Conservation (phyloP, 2,329 filamentous ascomycete species). For the Fusarium cicatricum region DNA sequence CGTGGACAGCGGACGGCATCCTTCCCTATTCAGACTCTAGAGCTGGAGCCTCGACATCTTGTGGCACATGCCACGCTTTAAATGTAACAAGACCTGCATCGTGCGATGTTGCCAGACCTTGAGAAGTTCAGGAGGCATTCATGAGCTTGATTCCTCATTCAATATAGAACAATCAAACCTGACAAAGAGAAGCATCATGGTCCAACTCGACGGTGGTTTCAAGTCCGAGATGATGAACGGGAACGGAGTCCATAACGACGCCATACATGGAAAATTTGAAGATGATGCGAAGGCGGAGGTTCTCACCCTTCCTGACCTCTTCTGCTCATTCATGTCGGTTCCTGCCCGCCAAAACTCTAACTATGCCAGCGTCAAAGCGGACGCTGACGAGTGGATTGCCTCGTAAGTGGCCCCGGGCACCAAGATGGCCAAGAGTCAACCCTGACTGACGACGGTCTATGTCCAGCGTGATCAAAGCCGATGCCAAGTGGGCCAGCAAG, state of each 20-base stretch:
- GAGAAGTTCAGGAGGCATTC: background rate
- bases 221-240: background rate
- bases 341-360: background rate
- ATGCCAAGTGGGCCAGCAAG: background rate
- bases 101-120: background rate
- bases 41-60: background rate
- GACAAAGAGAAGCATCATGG: background rate
- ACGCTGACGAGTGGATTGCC: background rate
- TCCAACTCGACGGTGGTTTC: background rate
- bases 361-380: background rate
- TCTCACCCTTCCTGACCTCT: background rate
- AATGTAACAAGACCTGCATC: background rate
- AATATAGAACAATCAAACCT: background rate
- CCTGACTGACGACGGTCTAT: background rate
- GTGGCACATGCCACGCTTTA: background rate
- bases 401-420: background rate
- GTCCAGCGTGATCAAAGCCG: background rate
- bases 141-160: background rate
- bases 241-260: background rate
- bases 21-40: background rate
- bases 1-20: background rate
- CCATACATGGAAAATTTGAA: background rate
- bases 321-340: background rate
- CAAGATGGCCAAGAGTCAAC: background rate
- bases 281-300: background rate